phyloP scores from a whole-genome alignment of 768 basidiomycete genomes.

The Tulasnella sp. region DNA sequence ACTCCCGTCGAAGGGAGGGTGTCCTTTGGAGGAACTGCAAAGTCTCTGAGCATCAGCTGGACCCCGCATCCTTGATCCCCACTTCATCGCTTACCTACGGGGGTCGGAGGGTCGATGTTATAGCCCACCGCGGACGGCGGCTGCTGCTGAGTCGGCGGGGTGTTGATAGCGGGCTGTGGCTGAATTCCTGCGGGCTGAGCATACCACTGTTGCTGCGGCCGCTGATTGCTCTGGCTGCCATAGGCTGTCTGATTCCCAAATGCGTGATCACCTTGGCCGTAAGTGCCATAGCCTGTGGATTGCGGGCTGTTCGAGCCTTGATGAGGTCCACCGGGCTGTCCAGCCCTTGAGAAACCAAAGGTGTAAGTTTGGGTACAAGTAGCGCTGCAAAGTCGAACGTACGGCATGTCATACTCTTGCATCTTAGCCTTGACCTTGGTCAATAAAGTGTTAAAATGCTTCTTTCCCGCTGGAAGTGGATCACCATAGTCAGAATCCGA shows the following conservation, averaged over 20 bases:
- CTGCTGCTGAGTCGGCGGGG: background rate
- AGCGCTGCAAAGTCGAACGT: background rate
- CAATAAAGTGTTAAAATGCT: constrained; percentile 65
- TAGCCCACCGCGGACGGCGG: background rate
- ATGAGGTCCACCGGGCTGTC: background rate
- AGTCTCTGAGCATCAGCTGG: background rate
- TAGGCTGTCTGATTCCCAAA: background rate
- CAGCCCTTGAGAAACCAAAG: background rate
- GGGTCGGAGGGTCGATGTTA: background rate
- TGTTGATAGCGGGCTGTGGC: background rate
- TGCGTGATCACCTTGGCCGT: background rate
- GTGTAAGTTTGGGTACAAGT: constrained; percentile 22
- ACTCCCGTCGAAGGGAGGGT: background rate
- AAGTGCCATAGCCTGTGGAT: background rate
- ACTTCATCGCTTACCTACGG: background rate
- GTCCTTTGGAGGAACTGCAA: background rate
- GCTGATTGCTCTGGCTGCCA: constrained; percentile 4
- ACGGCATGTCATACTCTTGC: constrained; percentile 66
- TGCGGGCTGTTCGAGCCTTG: background rate
- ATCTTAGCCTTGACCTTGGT: constrained; percentile 81
- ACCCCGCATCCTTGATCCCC: background rate
- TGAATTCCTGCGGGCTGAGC: background rate
- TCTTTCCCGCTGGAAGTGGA: constrained; percentile 58
- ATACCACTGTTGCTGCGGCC: background rate
- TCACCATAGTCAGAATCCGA: background rate